Evolutionary conservation across 768 basidiomycete genomes (phyloP), one percentile per base, ranked within the genome.

Genomic region (Phlebiopsis gigantea): DNA sequence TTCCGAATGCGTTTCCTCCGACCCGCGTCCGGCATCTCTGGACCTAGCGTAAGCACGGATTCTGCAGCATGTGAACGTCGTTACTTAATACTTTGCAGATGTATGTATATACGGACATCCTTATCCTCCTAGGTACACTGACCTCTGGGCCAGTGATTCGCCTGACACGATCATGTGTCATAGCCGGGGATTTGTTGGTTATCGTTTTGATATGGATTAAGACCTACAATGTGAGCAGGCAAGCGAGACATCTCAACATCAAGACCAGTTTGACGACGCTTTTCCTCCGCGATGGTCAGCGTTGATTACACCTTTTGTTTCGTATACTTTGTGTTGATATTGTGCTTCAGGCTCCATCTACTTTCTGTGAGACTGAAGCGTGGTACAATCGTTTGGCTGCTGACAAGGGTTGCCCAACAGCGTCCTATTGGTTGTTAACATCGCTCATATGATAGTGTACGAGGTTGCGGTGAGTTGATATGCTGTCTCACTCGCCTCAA

Each of bases 131-230:
- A n/a, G n/a, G n/a, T n/a, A n/a, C n/a, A n/a, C 45, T 46, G 10
- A 34, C 22, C 17, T 9, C 3, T 4, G 12, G 12, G 15, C 1
- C 29, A 55, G 53, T 46, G n/a, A 55, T 42, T 7, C 42, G 39
- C 9, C 22, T 28, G 7, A 55, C 53, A 15, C 53, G 53, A 9
- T 9, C 24, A 12, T 46, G 43, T 30, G 53, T 43, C 42, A 55
- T 55, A 24, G 43, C 31, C 1, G 53, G 43, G 17, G 53, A 55
- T 46, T 21, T 24, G 4, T 21, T 55, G 25, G 53, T 55, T 9
- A 17, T 55, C 15, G 21, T 55, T 19, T 24, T 55, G 28, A 55
- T 43, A 9, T 55, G 53, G 53, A 44, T 55, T 9, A 55, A 55
- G 42, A 55, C 53, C 4, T 55, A n/a, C n/a, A 46, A n/a, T 14